These are phyloP conservation scores for Plasmodium ovale DNA, from an alignment of 169 alveolate genomes.

Conservation along the genomic window DNA sequence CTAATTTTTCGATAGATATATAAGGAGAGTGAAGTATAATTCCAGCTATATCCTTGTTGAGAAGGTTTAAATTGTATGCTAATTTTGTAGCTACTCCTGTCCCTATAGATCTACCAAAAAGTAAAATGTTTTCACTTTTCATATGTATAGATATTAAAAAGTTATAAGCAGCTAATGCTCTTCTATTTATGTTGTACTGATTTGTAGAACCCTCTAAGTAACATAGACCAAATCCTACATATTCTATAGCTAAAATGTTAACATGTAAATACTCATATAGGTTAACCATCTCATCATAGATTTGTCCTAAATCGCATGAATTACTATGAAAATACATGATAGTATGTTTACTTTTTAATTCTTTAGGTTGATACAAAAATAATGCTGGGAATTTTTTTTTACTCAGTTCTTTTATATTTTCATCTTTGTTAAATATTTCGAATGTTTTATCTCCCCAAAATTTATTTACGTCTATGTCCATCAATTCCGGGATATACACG, in stretches of 20 bases:
- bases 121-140: constrained; percentile 80
- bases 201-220: constrained; percentile 76
- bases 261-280: constrained; percentile 80
- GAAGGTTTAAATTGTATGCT: constrained; percentile 81
- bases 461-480: constrained; percentile 40
- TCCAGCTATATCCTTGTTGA: constrained; percentile 85
- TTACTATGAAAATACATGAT: constrained; percentile 79
- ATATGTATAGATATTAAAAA: constrained; percentile 85
- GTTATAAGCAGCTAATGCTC: constrained; percentile 87
- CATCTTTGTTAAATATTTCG: constrained; percentile 72
- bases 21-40: constrained; percentile 90
- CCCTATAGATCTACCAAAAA: constrained; percentile 90
- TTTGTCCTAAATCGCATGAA: constrained; percentile 90
- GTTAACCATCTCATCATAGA: constrained; percentile 84
- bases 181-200: constrained; percentile 81
- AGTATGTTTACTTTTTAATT: constrained; percentile 45
- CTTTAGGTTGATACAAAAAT: constrained; percentile 27
- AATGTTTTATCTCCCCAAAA: constrained; percentile 36
- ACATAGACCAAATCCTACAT: constrained; percentile 87
- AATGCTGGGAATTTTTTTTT: constrained; percentile 68
- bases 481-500: constrained; percentile 54
- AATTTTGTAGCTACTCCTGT: constrained; percentile 90
- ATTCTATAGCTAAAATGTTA: constrained; percentile 87
- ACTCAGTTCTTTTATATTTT: constrained; percentile 42
- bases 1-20: constrained; percentile 85